Base-by-base conservation (phyloP, 257 asterid species). In the Misopates orontium region DNA sequence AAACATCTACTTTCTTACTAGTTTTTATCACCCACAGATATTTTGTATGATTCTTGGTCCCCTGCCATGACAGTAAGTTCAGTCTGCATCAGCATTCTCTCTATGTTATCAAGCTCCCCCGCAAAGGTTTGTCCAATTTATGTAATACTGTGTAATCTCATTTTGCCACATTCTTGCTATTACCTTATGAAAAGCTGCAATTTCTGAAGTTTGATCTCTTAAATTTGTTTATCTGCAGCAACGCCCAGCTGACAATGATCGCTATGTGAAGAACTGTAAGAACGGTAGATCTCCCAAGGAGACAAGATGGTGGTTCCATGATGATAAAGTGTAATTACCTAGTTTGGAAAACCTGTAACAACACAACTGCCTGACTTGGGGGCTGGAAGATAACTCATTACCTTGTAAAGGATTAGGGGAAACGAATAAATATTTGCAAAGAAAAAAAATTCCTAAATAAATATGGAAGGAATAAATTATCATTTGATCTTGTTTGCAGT, bases 271-370 rank as follows among this genome's bases (percentile, higher is more conserved):
- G 92, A 88, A 90, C 73, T 93, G 99, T 77, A 86, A 77, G 78
- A 88, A 86, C 0, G 97, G 96, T 5, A 80, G 95, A 77, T 93
- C 97, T 60, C 99, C 99, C n/a, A 93, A 93, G 89, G 96, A 93
- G 90, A 93, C 99, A 24, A 82, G 97, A 76, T 93, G 99, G 97
- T 90, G 97, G 99, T 93, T 93, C 88, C 96, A 93, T n/a, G 97
- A 93, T 20, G 99, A 90, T 72, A 93, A 93, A 79, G 98, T 89
- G 76, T 92, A 77, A 83, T 66, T 62, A 63, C 45, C 32, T 21
- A 51, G 66, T 66, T 56, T 56, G 41, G 9, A 21, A 69, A 64
- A 20, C 45, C 68, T 77, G 78, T 36, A 36, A 36, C 42, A 36
- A 36, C 42, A 36, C 1, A 36, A 36, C 42, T 36, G 10, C 11